Conservation (phyloP, 108 stramenopile genomes). For the Nitzschia sp. region DNA sequence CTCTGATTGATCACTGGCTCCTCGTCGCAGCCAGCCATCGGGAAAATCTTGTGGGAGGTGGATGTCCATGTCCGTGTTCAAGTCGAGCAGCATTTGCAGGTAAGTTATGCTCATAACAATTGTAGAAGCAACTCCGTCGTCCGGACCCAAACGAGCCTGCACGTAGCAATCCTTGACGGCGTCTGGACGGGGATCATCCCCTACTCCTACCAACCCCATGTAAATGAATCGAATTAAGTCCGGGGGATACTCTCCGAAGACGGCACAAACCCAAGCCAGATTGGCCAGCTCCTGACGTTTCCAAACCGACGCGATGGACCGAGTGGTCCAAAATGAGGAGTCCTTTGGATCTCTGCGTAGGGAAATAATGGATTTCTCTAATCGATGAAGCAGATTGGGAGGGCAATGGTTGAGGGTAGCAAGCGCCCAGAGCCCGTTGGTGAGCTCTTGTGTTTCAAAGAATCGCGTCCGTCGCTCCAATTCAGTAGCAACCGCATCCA, state of each 20-base stretch:
- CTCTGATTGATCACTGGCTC: not conserved
- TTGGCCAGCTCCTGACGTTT: constrained; percentile 81
- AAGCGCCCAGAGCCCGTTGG: constrained; percentile 79
- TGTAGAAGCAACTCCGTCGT: constrained; percentile 40
- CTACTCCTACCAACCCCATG: constrained; percentile 61
- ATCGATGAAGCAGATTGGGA: constrained; percentile 24
- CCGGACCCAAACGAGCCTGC: constrained; percentile 1
- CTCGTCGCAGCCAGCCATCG: constrained; percentile 48
- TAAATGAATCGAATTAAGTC: constrained; percentile 59
- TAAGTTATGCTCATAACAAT: constrained; percentile 50
- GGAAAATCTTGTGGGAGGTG: constrained; percentile 68
- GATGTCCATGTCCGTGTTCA: constrained; percentile 49
- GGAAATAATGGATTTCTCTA: constrained; percentile 12
- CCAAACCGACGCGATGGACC: constrained; percentile 53
- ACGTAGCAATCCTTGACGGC: constrained; percentile 23
- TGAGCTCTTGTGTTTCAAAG: constrained; percentile 74
- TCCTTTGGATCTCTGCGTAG: not conserved
- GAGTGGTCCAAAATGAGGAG: not conserved
- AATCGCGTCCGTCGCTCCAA: constrained; percentile 16
- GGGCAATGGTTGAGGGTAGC: constrained; percentile 66
- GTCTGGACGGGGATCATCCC: constrained; percentile 42
- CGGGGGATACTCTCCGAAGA: constrained; percentile 63
- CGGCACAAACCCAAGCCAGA: constrained; percentile 65
- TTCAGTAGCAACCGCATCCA: constrained; percentile 44
- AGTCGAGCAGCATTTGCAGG: constrained; percentile 63